Evolutionary conservation across 192 early-diverging fungal genomes (phyloP).

Genomic region (Lunasporangiospora selenospora): DNA sequence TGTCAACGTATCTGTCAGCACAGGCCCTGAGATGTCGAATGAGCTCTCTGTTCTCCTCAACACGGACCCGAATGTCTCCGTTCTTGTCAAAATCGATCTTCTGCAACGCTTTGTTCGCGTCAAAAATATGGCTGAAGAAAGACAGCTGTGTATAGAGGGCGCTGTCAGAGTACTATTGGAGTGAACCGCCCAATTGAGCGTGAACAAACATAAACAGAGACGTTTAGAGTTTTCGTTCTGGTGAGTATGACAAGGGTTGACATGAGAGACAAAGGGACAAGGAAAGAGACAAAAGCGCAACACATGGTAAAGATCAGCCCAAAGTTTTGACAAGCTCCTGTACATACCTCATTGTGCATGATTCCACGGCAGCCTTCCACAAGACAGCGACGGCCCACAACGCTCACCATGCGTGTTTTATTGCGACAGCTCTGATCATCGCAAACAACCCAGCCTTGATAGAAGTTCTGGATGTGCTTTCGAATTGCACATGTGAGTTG

Average conservation of each 20-base stretch:
- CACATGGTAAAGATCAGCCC: no score
- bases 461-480: slow-evolving; percentile 70
- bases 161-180: slow-evolving; percentile 81
- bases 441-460: slow-evolving; percentile 78
- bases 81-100: slow-evolving; percentile 35
- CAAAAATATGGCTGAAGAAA: slow-evolving; percentile 78
- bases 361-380: slow-evolving; percentile 70
- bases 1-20: slow-evolving; percentile 73
- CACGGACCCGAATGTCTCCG: slow-evolving; percentile 14
- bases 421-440: slow-evolving; percentile 78
- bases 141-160: slow-evolving; percentile 82
- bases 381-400: slow-evolving; percentile 74
- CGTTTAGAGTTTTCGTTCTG: no score
- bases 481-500: slow-evolving; percentile 76
- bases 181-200: no score
- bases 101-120: slow-evolving; percentile 51
- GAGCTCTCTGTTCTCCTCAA: slow-evolving; percentile 52
- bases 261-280: background rate
- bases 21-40: slow-evolving; percentile 51
- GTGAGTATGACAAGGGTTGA: background rate
- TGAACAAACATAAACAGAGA: no score
- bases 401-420: slow-evolving; percentile 69
- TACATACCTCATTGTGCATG: slow-evolving; percentile 67
- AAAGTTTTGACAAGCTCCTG: no score
- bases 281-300: no score